Evolutionary conservation across 2,329 filamentous ascomycete species (phyloP).

Genomic region (Colletotrichum sp.): DNA sequence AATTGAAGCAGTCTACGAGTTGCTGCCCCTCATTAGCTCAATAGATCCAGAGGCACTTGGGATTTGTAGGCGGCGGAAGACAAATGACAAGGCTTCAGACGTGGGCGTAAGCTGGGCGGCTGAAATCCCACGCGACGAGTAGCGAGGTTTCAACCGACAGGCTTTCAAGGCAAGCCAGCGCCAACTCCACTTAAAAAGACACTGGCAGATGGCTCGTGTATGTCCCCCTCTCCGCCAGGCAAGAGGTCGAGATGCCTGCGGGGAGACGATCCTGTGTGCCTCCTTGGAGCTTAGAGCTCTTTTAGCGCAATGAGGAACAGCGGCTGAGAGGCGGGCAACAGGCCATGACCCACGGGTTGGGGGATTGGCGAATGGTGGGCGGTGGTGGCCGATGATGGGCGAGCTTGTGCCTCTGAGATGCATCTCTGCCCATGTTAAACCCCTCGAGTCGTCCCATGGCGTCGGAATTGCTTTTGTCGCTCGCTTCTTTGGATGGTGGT

Average conservation of each 20-base stretch:
- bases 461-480: background rate
- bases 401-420: background rate
- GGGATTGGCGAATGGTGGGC: background rate
- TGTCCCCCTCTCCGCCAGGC: background rate
- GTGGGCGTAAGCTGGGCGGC: background rate
- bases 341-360: background rate
- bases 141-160: background rate
- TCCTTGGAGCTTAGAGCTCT: background rate
- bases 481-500: background rate
- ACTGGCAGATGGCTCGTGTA: background rate
- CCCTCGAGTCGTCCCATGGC: background rate
- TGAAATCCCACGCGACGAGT: background rate
- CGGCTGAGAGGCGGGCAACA: background rate
- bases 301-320: constrained; percentile 2
- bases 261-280: background rate
- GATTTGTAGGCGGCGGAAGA: background rate
- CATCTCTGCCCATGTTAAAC: background rate
- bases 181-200: constrained; percentile 5
- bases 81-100: background rate
- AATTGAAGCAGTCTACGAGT: background rate
- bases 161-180: background rate
- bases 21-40: background rate
- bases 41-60: background rate
- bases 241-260: constrained; percentile 12
- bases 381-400: background rate